Evolutionary conservation across 108 stramenopile species (phyloP), one percentile per base, ranked within the genome.

Genomic region (Schizochytrium sp.): DNA sequence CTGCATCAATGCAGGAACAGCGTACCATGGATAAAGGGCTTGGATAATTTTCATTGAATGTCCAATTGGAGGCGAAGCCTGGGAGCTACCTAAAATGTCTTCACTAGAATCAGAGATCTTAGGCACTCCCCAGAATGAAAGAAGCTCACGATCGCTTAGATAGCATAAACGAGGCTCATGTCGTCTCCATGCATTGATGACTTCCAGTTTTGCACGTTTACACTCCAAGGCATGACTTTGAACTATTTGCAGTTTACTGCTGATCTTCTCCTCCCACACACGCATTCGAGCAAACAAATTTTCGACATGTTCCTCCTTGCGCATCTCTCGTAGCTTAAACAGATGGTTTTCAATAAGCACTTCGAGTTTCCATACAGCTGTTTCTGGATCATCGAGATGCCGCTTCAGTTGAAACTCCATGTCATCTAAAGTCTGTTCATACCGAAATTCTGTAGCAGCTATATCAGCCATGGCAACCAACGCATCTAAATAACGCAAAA

Each of bases 401-500:
- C 64, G 64, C 64, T 69, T 69, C 12, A 83, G 2, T 28, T 83
- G 76, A 28, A 38, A 55, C 47, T 83, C 76, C 76, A 83, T 83
- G 76, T 83, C 76, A 53, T 83, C 76, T 47, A 83, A 53, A n/a
- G 40, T 5, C 13, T 55, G 47, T 2, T 83, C 76, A n/a, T 49
- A 5, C 15, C 53, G 50, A 28, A 55, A 83, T 28, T 83, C 76
- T 0, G 76, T 10, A 17, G 76, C 49, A 7, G 76, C 76, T 5
- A 83, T 5, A 47, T 83, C 76, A 13, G 47, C 76, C 76, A 83
- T 49, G 2, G 45, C 28, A 10, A 10, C 28, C 2, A 83, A n/a
- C 28, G 49, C 53, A 8, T 55, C 47, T 5, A 83, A n/a, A n/a
- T 55, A 40, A 7, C 55, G 2, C 42, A 69, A 44, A 2, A 69